Evolutionary conservation across 2,329 filamentous ascomycete species (phyloP), one percentile per base, ranked within the genome.

Genomic region (Gliomastix tumulicola): DNA sequence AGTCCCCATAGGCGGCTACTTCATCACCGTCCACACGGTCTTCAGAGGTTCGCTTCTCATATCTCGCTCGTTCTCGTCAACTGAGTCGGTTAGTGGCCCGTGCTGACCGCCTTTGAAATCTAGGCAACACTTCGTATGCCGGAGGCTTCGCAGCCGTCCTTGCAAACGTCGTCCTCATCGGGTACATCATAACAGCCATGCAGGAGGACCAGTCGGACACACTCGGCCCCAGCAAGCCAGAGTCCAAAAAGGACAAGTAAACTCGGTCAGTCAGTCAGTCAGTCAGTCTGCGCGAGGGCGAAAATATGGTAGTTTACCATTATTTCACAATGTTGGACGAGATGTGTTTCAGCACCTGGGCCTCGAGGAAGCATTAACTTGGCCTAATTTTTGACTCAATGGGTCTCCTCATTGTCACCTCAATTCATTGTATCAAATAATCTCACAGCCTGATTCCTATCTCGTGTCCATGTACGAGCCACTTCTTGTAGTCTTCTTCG

Each of bases 161-260:
- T 57, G 92, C 92, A 11, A 98, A 98, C 50, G 75, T 94, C 3
- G 88, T 98, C 4, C 67, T 98, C 35, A 75, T 97, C 39, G 79
- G 74, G n/a, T 98, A 97, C 60, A 78, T 97, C 30, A 66, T 96
- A 39, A 87, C 95, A 16, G 92, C 92, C 5, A 89, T 95, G 75
- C 80, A 74, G 42, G 92, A 98, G 58, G 92, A 97, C 53, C 65
- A 75, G 47, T 63, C 64, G 3, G 70, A 74, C 15, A 60, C 63
- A 45, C 42, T 53, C 23, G 66, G 67, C 41, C 66, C 65, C 28
- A 48, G 50, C 42, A 63, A 63, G 48, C 51, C 53, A 28, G 63
- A 69, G 37, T 56, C 50, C 36, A 76, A 74, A 59, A 77, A 77
- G 53, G 59, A 67, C 17, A 39, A 27, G 32, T 38, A 38, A 20